phyloP scores from a whole-genome alignment of 2,329 filamentous ascomycete genomes.

The Sclerotiophoma versabilis region DNA sequence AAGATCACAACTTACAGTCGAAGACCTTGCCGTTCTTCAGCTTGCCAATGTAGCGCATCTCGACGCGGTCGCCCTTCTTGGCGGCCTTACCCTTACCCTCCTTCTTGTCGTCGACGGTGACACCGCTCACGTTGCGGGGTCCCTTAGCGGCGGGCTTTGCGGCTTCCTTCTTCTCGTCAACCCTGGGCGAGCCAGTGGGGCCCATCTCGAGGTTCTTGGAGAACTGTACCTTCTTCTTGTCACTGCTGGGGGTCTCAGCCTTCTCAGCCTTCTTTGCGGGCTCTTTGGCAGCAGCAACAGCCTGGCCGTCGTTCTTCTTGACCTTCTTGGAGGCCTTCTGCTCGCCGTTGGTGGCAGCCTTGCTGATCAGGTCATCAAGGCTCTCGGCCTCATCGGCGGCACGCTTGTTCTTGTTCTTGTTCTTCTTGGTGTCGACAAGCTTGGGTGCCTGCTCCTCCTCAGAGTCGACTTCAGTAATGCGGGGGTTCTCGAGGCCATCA shows the following conservation, averaged over 20 bases:
- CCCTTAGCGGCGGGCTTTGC: conserved; percentile 62
- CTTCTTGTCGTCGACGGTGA: conserved; percentile 96
- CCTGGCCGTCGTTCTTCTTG: conserved; percentile 97
- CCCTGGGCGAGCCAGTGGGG: conserved; percentile 69
- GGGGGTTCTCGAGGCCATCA: conserved; percentile 74
- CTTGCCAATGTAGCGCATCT: conserved; percentile 99
- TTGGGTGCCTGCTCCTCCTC: conserved; percentile 72
- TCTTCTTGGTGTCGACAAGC: conserved; percentile 53
- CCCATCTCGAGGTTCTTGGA: conserved; percentile 99
- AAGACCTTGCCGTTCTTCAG: conserved; percentile 91
- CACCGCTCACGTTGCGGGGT: conserved; percentile 81
- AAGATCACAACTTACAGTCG: conserved; percentile 70
- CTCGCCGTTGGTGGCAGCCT: conserved; percentile 72
- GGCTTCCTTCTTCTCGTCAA: conserved; percentile 49
- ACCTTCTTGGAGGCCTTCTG: conserved; percentile 99
- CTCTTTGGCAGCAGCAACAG: conserved; percentile 64
- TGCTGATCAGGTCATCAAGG: conserved; percentile 86
- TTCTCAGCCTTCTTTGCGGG: conserved; percentile 62
- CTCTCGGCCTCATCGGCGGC: conserved; percentile 69
- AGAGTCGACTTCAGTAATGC: conserved; percentile 82
- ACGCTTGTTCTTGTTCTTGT: conserved; percentile 87
- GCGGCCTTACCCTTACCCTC: conserved; percentile 80
- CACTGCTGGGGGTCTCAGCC: conserved; percentile 55
- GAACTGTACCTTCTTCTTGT: conserved; percentile 95
- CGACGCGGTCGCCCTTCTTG: conserved; percentile 89